Evolutionary conservation across 129 eudicot genomes (phyloP).

Genomic region (Flaveria ramosissima): DNA sequence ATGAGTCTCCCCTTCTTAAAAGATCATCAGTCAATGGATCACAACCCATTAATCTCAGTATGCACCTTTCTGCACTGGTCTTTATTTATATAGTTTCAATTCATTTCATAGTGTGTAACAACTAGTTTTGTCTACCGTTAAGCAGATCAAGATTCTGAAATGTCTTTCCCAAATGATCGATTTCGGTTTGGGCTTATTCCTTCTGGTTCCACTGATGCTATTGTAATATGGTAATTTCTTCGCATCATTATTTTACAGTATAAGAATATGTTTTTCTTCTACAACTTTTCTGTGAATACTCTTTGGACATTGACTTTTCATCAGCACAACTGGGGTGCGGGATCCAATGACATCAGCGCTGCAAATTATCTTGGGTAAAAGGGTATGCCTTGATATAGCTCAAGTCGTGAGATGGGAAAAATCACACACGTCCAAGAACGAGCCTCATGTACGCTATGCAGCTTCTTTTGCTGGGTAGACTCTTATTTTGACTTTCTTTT

Average conservation of each 20-base stretch:
- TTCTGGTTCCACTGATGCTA: slow-evolving; percentile 98
- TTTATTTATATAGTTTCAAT: slow-evolving; percentile 1
- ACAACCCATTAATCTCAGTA: slow-evolving; percentile 52
- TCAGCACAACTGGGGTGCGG: slow-evolving; percentile 92
- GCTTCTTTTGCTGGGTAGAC: slow-evolving; percentile 95
- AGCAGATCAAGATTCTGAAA: slow-evolving; percentile 61
- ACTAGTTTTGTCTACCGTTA: slow-evolving; percentile 26
- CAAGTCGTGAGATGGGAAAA: slow-evolving; percentile 92
- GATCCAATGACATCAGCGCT: slow-evolving; percentile 93
- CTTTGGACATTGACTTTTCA: slow-evolving; percentile 12
- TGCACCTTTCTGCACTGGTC: slow-evolving; percentile 21
- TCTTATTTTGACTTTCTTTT: slow-evolving; percentile 17
- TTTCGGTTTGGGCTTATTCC: slow-evolving; percentile 94
- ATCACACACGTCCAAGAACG: slow-evolving; percentile 54
- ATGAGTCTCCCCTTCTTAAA: slow-evolving; percentile 61
- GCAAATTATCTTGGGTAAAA: slow-evolving; percentile 91
- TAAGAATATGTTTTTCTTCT: background rate
- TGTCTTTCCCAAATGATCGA: slow-evolving; percentile 64
- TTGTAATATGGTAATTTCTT: slow-evolving; percentile 77
- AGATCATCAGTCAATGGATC: slow-evolving; percentile 45
- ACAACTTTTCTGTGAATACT: slow-evolving; percentile 22
- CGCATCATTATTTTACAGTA: slow-evolving; percentile 14
- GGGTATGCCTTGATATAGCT: slow-evolving; percentile 85
- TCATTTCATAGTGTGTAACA: slow-evolving; percentile 6
- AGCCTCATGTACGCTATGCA: slow-evolving; percentile 89